Evolutionary conservation across 805 yeast genomes (phyloP).

Genomic region (Cyberlindnera bimundalis): DNA sequence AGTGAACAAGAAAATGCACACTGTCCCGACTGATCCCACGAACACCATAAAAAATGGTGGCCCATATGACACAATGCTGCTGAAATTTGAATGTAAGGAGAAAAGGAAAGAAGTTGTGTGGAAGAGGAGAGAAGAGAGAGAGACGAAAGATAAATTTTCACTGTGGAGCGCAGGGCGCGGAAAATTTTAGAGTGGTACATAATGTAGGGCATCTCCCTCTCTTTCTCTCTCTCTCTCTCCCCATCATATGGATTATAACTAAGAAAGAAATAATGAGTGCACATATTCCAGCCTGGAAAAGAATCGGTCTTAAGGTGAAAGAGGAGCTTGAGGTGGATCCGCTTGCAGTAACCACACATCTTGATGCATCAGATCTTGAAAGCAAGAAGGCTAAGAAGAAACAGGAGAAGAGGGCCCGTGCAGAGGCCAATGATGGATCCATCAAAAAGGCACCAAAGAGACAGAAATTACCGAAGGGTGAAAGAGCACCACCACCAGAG

Average conservation of each 20-base stretch:
- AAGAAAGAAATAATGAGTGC: conserved; percentile 18
- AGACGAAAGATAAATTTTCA: not conserved
- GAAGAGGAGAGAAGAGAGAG: not conserved
- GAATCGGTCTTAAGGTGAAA: conserved; percentile 64
- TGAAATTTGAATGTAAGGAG: conserved; percentile 25
- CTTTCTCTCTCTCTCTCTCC: too few species aligned
- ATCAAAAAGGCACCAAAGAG: conserved; percentile 64
- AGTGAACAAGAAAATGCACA: too few species aligned
- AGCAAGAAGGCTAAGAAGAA: conserved; percentile 42
- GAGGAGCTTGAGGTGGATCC: conserved; percentile 44
- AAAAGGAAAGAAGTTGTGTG: not conserved
- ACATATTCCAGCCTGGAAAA: conserved; percentile 79
- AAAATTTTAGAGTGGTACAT: conserved; percentile 10
- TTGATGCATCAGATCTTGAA: conserved; percentile 40
- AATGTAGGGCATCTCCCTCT: conserved; percentile 2
- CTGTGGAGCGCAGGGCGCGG: not conserved
- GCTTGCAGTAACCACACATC: conserved; percentile 39
- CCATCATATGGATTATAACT: too few species aligned
- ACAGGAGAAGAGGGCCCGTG: conserved; percentile 25
- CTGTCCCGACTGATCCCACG: not conserved
- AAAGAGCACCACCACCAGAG: conserved; percentile 70
- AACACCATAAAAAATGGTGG: not conserved
- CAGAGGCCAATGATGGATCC: conserved; percentile 11
- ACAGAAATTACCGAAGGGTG: conserved; percentile 61
- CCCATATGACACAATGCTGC: conserved; percentile 13